phyloP scores from a whole-genome alignment of 2,329 filamentous ascomycete genomes.

The Venturia nashicola region DNA sequence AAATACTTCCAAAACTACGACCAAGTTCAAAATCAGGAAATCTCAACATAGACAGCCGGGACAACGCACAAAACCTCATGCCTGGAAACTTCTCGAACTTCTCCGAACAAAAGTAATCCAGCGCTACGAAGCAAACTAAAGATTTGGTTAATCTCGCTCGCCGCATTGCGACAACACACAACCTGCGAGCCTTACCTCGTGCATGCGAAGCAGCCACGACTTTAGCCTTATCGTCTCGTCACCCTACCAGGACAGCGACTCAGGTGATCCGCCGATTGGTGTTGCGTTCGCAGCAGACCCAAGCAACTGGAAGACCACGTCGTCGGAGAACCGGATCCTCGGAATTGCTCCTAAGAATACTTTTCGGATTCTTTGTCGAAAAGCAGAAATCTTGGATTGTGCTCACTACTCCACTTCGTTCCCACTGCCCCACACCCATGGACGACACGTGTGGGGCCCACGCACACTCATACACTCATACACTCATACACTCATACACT shows the following conservation, averaged over 20 bases:
- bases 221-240: neutral
- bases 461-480: neutral
- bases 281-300: neutral
- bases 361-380: neutral
- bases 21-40: slow-evolving; percentile 3
- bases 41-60: neutral
- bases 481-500: too few species aligned
- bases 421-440: neutral
- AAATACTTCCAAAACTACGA: slow-evolving; percentile 44
- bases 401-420: neutral
- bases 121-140: neutral
- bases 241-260: neutral
- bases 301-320: neutral
- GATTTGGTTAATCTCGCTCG: neutral
- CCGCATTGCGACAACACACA: neutral
- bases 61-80: neutral
- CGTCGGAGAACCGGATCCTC: neutral
- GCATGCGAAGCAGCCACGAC: neutral
- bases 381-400: neutral
- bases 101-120: neutral
- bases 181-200: neutral
- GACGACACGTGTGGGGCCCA: neutral
- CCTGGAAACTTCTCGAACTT: neutral
- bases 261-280: neutral
- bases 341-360: neutral